Base-by-base conservation (phyloP, 2,329 filamentous ascomycete species). In the Hypoxylon sp. region DNA sequence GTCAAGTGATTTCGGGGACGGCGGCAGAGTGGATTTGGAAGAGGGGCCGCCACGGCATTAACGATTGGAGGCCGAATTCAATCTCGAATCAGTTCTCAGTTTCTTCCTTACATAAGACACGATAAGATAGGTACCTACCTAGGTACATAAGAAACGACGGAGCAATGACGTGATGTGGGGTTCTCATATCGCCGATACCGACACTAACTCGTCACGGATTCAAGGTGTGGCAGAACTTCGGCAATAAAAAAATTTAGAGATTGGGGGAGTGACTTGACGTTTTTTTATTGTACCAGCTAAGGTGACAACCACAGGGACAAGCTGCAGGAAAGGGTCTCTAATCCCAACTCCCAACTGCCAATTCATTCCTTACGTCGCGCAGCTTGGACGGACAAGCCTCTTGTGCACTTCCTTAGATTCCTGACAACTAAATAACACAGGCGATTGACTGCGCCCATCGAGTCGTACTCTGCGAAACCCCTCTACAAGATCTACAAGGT, bases 161-260 rank as follows among this genome's bases (percentile, higher is more conserved):
- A 11, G 19, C 37, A 44, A 60, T 60, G 57, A 60, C 57, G 57
- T 50, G 57, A 60, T 54, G 34, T 32, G 26, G 57, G 51, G 22
- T 44, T 46, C 20, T 26, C 22, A 24, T 24, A 46, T 26, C 19
- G 22, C 43, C 22, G 19, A 24, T n/a, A 22, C 17, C 15, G n/a
- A n/a, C n/a, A 32, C 13, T 39, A 5, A 39, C n/a, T 15, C 15
- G 32, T 13, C 13, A 6, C 4, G 15, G 3, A n/a, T 19, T 7
- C 6, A 39, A 15, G 34, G 20, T 15, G 3, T 48, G 62, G 65
- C 26, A 59, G 41, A 68, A 61, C 56, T 58, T 63, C 65, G 67
- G 67, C 48, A 51, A 47, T 54, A 51, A 64, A 68, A 66, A 67
- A 65, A 57, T 59, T 68, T 63, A 51, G 55, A 63, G 55, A 58